These are phyloP conservation scores for Xylaria sp. DNA, from an alignment of 2,329 filamentous ascomycete species.

Conservation along the genomic window DNA sequence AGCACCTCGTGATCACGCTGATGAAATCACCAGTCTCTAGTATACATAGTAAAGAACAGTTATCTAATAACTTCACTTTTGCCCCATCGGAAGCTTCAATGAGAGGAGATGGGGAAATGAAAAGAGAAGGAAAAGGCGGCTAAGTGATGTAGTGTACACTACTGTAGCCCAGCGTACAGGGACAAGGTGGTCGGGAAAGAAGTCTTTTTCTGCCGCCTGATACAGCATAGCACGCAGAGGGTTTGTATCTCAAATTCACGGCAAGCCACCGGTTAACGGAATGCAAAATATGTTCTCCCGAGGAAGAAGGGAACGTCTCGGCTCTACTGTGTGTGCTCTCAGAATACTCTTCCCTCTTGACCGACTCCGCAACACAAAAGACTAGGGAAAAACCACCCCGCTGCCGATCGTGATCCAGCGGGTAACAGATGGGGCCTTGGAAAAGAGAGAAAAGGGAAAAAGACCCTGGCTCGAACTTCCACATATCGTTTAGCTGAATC, in stretches of 20 bases:
- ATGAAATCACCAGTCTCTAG: conserved; percentile 8
- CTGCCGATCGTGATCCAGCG: conserved; percentile 26
- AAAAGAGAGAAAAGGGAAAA: conserved; percentile 4
- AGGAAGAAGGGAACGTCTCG: neutral
- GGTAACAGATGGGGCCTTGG: conserved; percentile 12
- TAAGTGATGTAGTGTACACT: neutral
- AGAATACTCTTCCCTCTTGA: conserved; percentile 10
- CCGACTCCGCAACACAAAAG: conserved; percentile 28
- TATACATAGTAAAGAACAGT: neutral
- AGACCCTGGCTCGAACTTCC: conserved; percentile 27
- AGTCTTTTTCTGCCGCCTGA: neutral
- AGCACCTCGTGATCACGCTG: conserved; percentile 29
- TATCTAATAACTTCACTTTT: conserved; percentile 11
- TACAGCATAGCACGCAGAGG: neutral
- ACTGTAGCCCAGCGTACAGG: conserved; percentile 7
- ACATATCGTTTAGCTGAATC: conserved; percentile 32
- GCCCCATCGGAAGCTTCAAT: neutral
- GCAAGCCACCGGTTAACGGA: neutral
- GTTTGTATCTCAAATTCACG: conserved; percentile 1
- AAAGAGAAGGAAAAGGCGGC: neutral
- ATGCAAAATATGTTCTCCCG: neutral
- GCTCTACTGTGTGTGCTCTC: neutral
- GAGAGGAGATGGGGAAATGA: neutral
- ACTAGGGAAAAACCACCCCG: conserved; percentile 15
- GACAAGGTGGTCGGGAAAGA: conserved; percentile 21